Evolutionary conservation across 148 eudicot species (phyloP).

Genomic region (Rhododendron mucronatum): DNA sequence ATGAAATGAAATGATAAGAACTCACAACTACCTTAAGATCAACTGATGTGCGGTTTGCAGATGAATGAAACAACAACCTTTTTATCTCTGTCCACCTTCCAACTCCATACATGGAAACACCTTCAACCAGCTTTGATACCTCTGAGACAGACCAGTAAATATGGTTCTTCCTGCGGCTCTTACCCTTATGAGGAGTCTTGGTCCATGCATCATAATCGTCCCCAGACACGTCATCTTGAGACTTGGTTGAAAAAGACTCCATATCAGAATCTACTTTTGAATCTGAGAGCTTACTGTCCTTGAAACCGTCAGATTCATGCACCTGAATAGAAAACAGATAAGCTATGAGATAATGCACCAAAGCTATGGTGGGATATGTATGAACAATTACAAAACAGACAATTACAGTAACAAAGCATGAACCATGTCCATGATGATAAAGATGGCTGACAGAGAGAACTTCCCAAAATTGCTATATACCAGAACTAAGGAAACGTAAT

Average conservation of each 20-base stretch:
- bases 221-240: slow-evolving; percentile 10
- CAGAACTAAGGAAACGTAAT: not conserved
- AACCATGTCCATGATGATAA: not conserved
- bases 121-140: slow-evolving; percentile 24
- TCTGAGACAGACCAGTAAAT: slow-evolving; percentile 26
- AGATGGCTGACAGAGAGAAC: not conserved
- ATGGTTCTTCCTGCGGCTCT: slow-evolving; percentile 20
- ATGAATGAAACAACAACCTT: slow-evolving; percentile 16
- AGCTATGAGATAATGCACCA: not conserved
- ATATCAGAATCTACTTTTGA: slow-evolving; percentile 7
- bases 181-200: slow-evolving; percentile 11
- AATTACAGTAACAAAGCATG: not conserved
- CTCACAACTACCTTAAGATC: slow-evolving; percentile 22
- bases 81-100: slow-evolving; percentile 30
- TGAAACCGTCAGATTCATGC: not conserved
- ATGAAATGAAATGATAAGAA: not conserved
- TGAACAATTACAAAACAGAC: not conserved
- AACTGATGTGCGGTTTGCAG: slow-evolving; percentile 25
- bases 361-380: not conserved
- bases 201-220: slow-evolving; percentile 5
- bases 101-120: slow-evolving; percentile 26
- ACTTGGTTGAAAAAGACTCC: slow-evolving; percentile 8
- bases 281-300: slow-evolving; percentile 5
- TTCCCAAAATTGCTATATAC: not conserved
- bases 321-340: slow-evolving; percentile 12